These are phyloP conservation scores for Xylariaceae sp. DNA, from an alignment of 2,329 filamentous ascomycete genomes.

Conservation along the genomic window DNA sequence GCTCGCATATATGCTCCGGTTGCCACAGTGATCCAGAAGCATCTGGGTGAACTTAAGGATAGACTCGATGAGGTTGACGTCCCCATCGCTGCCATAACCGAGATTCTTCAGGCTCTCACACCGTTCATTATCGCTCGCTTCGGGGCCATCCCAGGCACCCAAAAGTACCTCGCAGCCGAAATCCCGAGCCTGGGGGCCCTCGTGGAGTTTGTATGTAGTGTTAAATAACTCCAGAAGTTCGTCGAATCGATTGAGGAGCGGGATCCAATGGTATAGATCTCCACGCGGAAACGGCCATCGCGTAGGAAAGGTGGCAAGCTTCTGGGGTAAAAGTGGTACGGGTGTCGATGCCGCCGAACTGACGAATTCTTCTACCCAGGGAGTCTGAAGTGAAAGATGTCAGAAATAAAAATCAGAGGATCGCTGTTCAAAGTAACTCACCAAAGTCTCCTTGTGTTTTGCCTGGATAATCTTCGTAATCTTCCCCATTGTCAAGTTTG, in stretches of 20 bases:
- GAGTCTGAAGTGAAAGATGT: slow-evolving; percentile 55
- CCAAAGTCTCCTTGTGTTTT: slow-evolving; percentile 63
- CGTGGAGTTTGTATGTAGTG: slow-evolving; percentile 70
- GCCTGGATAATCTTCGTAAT: slow-evolving; percentile 62
- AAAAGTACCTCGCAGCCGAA: slow-evolving; percentile 64
- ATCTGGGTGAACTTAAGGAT: slow-evolving; percentile 82
- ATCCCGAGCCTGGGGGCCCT: slow-evolving; percentile 72
- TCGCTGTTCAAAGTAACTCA: slow-evolving; percentile 35
- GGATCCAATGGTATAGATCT: slow-evolving; percentile 97
- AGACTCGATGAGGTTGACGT: slow-evolving; percentile 71
- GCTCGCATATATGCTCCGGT: slow-evolving; percentile 92
- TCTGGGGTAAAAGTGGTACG: slow-evolving; percentile 69
- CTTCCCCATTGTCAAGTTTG: slow-evolving; percentile 57
- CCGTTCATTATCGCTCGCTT: slow-evolving; percentile 38
- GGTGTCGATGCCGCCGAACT: slow-evolving; percentile 61
- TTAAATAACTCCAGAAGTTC: slow-evolving; percentile 77
- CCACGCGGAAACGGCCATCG: slow-evolving; percentile 94
- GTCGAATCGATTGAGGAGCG: slow-evolving; percentile 89
- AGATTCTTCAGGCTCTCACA: slow-evolving; percentile 46
- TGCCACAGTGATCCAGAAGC: slow-evolving; percentile 90
- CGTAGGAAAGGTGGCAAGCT: slow-evolving; percentile 74
- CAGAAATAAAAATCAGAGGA: slow-evolving; percentile 10
- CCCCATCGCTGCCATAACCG: slow-evolving; percentile 68
- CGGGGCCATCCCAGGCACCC: slow-evolving; percentile 48
- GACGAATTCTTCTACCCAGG: slow-evolving; percentile 79